phyloP scores from a whole-genome alignment of 371 early-diverging fungal species.

The Mucor saturninus region DNA sequence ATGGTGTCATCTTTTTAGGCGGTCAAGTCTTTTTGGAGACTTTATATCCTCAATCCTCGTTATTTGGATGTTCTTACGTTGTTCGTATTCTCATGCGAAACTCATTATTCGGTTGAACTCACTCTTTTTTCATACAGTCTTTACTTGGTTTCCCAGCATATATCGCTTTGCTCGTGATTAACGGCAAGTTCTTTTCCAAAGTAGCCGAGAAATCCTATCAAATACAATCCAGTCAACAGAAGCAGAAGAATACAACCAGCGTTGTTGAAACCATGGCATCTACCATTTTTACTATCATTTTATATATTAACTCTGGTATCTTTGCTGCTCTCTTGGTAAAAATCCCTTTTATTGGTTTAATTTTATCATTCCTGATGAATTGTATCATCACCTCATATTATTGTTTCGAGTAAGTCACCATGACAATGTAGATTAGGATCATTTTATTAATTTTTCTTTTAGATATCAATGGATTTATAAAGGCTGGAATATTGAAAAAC shows the following conservation, averaged over 20 bases:
- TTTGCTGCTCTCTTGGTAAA: constrained; percentile 34
- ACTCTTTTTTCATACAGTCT: constrained; percentile 21
- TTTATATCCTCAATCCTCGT: constrained; percentile 27
- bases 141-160: constrained; percentile 45
- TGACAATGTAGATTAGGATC: neutral
- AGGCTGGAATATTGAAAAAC: constrained; percentile 55
- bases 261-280: constrained; percentile 34
- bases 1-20: constrained; percentile 47
- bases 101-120: neutral
- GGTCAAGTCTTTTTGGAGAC: constrained; percentile 37
- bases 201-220: constrained; percentile 47
- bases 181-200: constrained; percentile 43
- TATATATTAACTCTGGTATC: constrained; percentile 48
- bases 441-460: neutral
- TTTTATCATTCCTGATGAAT: constrained; percentile 44
- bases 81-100: constrained; percentile 24
- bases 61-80: constrained; percentile 43
- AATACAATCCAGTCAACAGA: constrained; percentile 20
- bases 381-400: constrained; percentile 54
- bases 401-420: constrained; percentile 41
- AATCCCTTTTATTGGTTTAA: constrained; percentile 44
- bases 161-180: constrained; percentile 37
- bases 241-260: constrained; percentile 9
- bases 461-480: constrained; percentile 60
- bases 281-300: constrained; percentile 39